Conservation (phyloP, 2,329 filamentous ascomycete genomes). For the Alternaria viburni region DNA sequence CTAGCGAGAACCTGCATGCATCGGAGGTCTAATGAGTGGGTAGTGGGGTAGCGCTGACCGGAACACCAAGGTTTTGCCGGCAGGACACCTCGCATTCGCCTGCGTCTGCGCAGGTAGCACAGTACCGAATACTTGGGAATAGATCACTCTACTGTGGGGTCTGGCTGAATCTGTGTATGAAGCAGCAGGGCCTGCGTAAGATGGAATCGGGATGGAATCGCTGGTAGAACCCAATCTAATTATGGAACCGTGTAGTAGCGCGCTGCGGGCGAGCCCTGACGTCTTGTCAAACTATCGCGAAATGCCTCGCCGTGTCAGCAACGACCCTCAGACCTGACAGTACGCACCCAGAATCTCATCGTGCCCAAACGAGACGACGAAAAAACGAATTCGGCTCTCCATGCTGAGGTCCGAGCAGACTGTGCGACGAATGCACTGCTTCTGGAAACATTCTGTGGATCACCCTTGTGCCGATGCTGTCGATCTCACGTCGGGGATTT, state of each 20-base stretch:
- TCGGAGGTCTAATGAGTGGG: not conserved
- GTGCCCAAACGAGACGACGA: not conserved
- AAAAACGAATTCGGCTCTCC: not conserved
- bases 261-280: not conserved
- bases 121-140: not conserved
- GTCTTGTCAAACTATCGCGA: not conserved
- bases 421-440: not conserved
- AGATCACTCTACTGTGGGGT: not conserved
- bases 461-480: not conserved
- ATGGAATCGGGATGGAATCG: not conserved
- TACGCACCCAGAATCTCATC: not conserved
- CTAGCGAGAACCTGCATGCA: not conserved
- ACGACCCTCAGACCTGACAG: not conserved
- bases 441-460: not conserved
- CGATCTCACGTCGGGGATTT: conserved; percentile 6
- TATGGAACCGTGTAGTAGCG: not conserved
- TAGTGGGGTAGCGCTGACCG: not conserved
- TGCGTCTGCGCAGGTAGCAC: not conserved
- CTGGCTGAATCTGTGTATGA: not conserved
- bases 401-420: not conserved
- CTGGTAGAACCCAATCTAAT: not conserved
- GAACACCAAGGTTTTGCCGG: not conserved
- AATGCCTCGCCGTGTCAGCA: not conserved
- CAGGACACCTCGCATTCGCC: not conserved
- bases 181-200: not conserved